These are phyloP conservation scores for Nakazawaea ishiwadae DNA, from an alignment of 805 yeast genomes.

Conservation along the genomic window DNA sequence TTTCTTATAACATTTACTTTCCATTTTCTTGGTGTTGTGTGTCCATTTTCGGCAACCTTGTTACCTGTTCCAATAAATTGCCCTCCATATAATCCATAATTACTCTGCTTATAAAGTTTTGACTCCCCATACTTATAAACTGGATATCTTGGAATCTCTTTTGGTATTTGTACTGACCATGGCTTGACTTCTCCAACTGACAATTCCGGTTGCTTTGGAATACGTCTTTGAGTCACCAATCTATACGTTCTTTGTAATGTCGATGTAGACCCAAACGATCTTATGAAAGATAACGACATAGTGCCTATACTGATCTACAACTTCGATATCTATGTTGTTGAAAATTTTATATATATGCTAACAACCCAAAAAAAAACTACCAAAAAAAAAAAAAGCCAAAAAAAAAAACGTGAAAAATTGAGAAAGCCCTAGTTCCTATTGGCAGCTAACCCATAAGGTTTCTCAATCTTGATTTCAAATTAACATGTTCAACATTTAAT, in stretches of 20 bases:
- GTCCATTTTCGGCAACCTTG: conserved; percentile 65
- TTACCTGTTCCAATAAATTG: conserved; percentile 73
- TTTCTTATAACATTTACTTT: conserved; percentile 76
- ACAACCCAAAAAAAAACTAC: no score
- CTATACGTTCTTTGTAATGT: conserved; percentile 24
- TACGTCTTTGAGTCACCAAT: conserved; percentile 42
- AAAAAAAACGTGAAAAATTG: no score
- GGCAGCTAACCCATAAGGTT: conserved; percentile 13
- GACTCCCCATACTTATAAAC: conserved; percentile 80
- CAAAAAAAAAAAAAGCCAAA: no score
- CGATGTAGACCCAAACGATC: neutral
- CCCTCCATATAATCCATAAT: conserved; percentile 89
- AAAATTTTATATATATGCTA: no score
- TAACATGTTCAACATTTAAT: conserved; percentile 26
- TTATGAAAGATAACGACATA: conserved; percentile 1
- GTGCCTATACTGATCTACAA: neutral
- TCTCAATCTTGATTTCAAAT: conserved; percentile 20
- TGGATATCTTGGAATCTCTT: conserved; percentile 42
- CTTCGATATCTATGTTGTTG: no score
- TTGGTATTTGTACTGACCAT: conserved; percentile 34
- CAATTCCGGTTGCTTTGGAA: conserved; percentile 37
- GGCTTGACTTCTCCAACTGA: conserved; percentile 54
- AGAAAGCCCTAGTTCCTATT: no score
- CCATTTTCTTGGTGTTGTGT: conserved; percentile 71
- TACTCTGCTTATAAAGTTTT: conserved; percentile 72